Conservation (phyloP, 805 yeast genomes). For the Saitoella complicata region DNA sequence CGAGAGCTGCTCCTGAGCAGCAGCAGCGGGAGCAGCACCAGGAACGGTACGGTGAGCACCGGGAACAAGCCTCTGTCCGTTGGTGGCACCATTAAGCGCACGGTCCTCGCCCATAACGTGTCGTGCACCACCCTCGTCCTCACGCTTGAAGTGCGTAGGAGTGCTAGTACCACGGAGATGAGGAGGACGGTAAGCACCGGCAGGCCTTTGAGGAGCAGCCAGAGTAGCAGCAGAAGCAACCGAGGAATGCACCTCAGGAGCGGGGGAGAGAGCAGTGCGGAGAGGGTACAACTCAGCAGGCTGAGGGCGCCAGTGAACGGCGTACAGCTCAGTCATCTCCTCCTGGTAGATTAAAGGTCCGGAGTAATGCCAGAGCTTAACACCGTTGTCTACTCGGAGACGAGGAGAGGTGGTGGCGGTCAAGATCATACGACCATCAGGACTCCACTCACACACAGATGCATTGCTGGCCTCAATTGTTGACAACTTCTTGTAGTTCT, state of each 20-base stretch:
- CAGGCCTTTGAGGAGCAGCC: conserved; percentile 35
- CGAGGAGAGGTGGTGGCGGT: conserved; percentile 97
- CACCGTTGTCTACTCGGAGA: conserved; percentile 89
- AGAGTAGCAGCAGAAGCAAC: conserved; percentile 50
- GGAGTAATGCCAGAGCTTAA: conserved; percentile 79
- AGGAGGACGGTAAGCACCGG: conserved; percentile 94
- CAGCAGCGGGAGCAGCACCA: conserved; percentile 30
- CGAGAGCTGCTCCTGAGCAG: conserved; percentile 34
- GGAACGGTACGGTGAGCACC: conserved; percentile 15
- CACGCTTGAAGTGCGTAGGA: conserved; percentile 17
- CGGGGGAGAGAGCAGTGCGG: conserved; percentile 19
- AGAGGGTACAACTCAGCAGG: conserved; percentile 37
- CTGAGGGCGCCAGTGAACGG: conserved; percentile 72
- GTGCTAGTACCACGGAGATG: conserved; percentile 50
- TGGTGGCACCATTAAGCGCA: conserved; percentile 6
- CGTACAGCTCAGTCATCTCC: conserved; percentile 66
- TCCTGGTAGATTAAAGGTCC: conserved; percentile 66
- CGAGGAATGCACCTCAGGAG: conserved; percentile 38
- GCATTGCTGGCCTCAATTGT: conserved; percentile 86
- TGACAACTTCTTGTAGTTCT: conserved; percentile 62
- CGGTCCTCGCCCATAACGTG: neutral
- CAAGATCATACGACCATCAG: conserved; percentile 82
- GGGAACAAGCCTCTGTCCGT: conserved; percentile 8
- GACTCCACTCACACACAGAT: conserved; percentile 95
- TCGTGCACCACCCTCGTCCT: conserved; percentile 11